Evolutionary conservation across 352 stramenopile species (phyloP).

Genomic region (Globisporangium ultimum): DNA sequence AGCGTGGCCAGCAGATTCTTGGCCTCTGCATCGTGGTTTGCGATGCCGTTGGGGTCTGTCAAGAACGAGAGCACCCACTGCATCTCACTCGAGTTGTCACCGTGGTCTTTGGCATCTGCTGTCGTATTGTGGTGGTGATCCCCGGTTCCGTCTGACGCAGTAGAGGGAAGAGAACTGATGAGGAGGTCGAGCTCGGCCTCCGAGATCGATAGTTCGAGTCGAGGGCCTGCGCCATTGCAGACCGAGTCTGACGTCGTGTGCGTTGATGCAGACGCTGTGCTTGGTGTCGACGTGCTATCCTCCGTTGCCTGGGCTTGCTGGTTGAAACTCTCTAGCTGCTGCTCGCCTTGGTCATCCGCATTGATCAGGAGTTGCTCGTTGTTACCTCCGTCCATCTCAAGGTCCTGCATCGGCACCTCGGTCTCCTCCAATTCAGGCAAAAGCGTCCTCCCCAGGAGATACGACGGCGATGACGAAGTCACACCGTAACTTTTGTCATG

Average conservation of each 20-base stretch:
- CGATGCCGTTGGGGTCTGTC: constrained; percentile 40
- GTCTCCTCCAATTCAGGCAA: neutral
- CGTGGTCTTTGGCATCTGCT: constrained; percentile 13
- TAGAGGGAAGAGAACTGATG: constrained; percentile 30
- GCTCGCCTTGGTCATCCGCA: neutral
- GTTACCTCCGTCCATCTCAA: neutral
- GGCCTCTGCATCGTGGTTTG: constrained; percentile 43
- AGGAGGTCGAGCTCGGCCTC: constrained; percentile 58
- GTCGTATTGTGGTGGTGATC: neutral
- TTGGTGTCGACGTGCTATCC: too few relatives aligned
- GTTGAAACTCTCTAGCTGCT: neutral
- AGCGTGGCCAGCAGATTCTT: constrained; percentile 42
- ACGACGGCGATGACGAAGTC: neutral
- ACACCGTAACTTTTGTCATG: constrained; percentile 4
- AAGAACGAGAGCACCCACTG: constrained; percentile 74
- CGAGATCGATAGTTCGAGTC: constrained; percentile 52
- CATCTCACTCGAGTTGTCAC: constrained; percentile 41
- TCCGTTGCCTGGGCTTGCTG: too few relatives aligned
- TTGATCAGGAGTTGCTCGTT: neutral
- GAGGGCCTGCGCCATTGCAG: constrained; percentile 16
- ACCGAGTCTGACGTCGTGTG: neutral
- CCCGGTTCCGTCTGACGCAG: neutral
- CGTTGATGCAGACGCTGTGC: neutral
- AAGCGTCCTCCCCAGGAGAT: neutral
- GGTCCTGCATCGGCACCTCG: neutral